Evolutionary conservation across 1,284 basidiomycete genomes (phyloP).

Genomic region (Boletus sp.): DNA sequence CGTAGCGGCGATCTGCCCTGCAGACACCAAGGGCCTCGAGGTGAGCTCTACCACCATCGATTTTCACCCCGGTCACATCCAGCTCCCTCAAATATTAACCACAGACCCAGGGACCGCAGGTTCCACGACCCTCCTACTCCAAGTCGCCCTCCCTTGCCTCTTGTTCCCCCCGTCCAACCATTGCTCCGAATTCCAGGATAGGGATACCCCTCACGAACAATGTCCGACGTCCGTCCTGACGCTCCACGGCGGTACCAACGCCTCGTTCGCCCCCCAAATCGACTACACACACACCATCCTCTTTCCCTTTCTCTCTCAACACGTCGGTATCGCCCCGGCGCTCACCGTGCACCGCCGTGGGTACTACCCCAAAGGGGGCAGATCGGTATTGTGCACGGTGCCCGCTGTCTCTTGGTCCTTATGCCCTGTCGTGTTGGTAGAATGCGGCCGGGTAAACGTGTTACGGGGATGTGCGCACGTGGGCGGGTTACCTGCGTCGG

Average conservation of each 20-base stretch:
- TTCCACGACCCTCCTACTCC: conserved; percentile 67
- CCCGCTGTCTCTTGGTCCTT: conserved; percentile 48
- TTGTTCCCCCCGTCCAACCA: conserved; percentile 49
- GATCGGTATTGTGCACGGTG: conserved; percentile 54
- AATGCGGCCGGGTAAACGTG: conserved; percentile 53
- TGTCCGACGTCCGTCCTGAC: conserved; percentile 46
- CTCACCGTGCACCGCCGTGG: conserved; percentile 58
- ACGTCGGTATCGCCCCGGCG: conserved; percentile 53
- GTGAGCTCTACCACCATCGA: conserved; percentile 55
- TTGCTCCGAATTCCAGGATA: background rate
- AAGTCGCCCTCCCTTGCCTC: conserved; percentile 70
- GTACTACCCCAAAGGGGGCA: conserved; percentile 73
- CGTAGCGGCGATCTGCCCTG: conserved; percentile 59
- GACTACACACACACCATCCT: conserved; percentile 69
- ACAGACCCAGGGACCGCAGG: conserved; percentile 73
- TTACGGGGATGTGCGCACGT: conserved; percentile 59
- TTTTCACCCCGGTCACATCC: conserved; percentile 54
- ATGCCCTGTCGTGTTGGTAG: conserved; percentile 50
- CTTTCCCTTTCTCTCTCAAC: conserved; percentile 63
- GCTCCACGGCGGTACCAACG: conserved; percentile 71
- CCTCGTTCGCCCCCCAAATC: conserved; percentile 65
- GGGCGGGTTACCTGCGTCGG: too few species aligned
- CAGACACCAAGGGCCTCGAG: conserved; percentile 51
- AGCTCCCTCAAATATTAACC: conserved; percentile 47
- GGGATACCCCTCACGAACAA: conserved; percentile 2